Percentiles rank a stretch among this genome's conserved stretches.
phyloP scores from a whole-genome alignment of 2,329 filamentous ascomycete genomes.

The Cercospora sesami region DNA sequence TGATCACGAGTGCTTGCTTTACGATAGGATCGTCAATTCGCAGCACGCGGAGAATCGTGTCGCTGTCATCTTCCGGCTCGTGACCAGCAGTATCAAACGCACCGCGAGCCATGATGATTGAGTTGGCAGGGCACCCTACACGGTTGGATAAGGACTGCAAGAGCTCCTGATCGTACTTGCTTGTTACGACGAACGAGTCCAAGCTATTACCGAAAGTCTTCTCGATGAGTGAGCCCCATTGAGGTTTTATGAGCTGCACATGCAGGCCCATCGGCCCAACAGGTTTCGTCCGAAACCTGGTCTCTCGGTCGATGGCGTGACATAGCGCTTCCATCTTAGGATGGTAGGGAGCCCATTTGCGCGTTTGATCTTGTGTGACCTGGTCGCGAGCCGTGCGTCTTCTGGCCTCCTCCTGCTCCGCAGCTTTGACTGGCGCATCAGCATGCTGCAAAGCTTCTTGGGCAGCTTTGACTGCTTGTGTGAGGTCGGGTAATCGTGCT shows the following conservation, averaged over 20 bases:
- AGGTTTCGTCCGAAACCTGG: conserved; percentile 67
- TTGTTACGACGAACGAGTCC: conserved; percentile 78
- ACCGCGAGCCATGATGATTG: conserved; percentile 63
- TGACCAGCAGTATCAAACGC: conserved; percentile 61
- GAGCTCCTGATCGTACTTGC: conserved; percentile 70
- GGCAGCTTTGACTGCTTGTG: conserved; percentile 40
- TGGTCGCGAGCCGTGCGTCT: neutral
- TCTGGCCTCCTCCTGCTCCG: conserved; percentile 7
- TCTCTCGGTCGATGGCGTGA: conserved; percentile 67
- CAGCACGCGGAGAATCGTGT: conserved; percentile 77
- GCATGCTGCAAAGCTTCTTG: conserved; percentile 37
- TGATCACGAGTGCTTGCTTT: conserved; percentile 79
- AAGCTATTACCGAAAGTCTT: conserved; percentile 68
- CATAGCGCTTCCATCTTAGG: conserved; percentile 64
- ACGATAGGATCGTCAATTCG: conserved; percentile 77
- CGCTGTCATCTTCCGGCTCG: conserved; percentile 70
- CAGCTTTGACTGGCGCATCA: conserved; percentile 34
- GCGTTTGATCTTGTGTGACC: conserved; percentile 53
- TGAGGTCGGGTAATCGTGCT: conserved; percentile 39
- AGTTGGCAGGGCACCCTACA: conserved; percentile 59
- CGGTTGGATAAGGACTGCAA: conserved; percentile 48
- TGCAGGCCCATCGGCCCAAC: conserved; percentile 81
- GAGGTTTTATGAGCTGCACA: conserved; percentile 71
- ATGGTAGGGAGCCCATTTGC: conserved; percentile 65
- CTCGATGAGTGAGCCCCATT: conserved; percentile 84